Base-by-base conservation (phyloP, 164 flowering plant genomes). In the Echeveria elegans region DNA sequence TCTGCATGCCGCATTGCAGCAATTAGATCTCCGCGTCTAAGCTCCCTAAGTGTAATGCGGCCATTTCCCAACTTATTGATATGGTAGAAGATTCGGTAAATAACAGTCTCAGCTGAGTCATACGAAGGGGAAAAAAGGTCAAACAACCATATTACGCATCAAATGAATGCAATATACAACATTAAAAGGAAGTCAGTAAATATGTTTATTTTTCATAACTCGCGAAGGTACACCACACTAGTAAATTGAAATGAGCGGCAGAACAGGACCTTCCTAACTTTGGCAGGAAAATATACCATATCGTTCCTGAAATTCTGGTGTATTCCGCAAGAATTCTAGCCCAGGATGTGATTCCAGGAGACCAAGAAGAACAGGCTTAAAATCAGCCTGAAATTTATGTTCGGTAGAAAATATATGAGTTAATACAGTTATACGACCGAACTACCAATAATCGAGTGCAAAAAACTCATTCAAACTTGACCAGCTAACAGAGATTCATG, bases 1-100 rank as follows among this genome's bases (percentile, higher is more conserved):
- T 95, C 99, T 15, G 88, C 96, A 78, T 88, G 97, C 72, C 85
- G 97, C 97, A 95, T 87, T 66, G 99, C 96, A 83, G 89, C 80
- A 78, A 92, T 82, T 36, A 95, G 75, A 75, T 91, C 82, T 26
- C 97, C 89, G 70, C 94, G 92, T 72, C 85, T 95, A 79, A 95
- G 81, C 84, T 95, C 97, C 80, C 91, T 82, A 38, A 95, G 87
- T 6, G 97, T 86, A 67, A 95, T 84, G 45, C 73, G 90, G 62
- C 96, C 97, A 82, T 86, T 92, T 69, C 94, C 89, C 38, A 89
- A 78, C 79, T 92, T 88, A 85, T 95, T 95, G 62, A 90, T 70
- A 74, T 87, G 79, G 81, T 88, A 92, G 79, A 85, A 95, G 77
- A 95, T 92, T 83, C 99, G 84, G 86, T 92, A 88, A 82, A 92